These are phyloP conservation scores for Verticillium nubilum DNA, from an alignment of 2,329 filamentous ascomycete species.

Conservation along the genomic window DNA sequence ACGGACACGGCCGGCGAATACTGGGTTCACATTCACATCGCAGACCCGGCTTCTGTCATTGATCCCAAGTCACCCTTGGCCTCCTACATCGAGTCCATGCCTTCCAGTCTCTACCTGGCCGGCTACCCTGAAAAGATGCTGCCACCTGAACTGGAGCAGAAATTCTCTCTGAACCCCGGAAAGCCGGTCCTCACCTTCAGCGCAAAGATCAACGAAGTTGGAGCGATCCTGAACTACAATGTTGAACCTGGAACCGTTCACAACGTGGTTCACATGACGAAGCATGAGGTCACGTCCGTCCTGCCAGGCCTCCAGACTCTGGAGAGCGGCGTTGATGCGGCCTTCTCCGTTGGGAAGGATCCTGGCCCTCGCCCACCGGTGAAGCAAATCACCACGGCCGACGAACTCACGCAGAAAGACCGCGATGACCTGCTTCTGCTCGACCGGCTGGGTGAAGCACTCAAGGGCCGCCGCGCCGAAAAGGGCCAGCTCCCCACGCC, in stretches of 20 bases:
- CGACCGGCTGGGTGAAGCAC: slow-evolving; percentile 38
- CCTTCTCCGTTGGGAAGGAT: slow-evolving; percentile 26
- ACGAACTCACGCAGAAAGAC: slow-evolving; percentile 35
- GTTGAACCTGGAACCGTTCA: slow-evolving; percentile 48
- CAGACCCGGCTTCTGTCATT: slow-evolving; percentile 71
- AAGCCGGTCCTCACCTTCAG: slow-evolving; percentile 58
- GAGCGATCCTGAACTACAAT: slow-evolving; percentile 47
- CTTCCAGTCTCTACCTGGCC: slow-evolving; percentile 54
- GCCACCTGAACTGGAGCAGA: slow-evolving; percentile 30
- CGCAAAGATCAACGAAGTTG: slow-evolving; percentile 46
- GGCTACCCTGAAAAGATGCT: slow-evolving; percentile 57
- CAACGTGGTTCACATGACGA: slow-evolving; percentile 51
- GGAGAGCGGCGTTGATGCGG: background rate
- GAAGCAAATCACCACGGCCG: slow-evolving; percentile 36
- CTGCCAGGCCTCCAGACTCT: slow-evolving; percentile 4
- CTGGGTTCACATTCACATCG: slow-evolving; percentile 76
- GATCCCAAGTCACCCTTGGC: slow-evolving; percentile 51
- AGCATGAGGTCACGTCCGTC: slow-evolving; percentile 7
- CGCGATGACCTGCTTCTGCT: slow-evolving; percentile 42
- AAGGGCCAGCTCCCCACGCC: slow-evolving; percentile 10
- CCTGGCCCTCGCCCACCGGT: slow-evolving; percentile 18
- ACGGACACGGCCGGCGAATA: slow-evolving; percentile 47
- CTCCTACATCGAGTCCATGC: slow-evolving; percentile 55
- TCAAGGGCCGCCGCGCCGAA: slow-evolving; percentile 25
- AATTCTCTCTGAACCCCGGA: slow-evolving; percentile 48